These are phyloP conservation scores for Dorcoceras hygrometricum DNA, from an alignment of 257 asterid species.

Conservation along the genomic window DNA sequence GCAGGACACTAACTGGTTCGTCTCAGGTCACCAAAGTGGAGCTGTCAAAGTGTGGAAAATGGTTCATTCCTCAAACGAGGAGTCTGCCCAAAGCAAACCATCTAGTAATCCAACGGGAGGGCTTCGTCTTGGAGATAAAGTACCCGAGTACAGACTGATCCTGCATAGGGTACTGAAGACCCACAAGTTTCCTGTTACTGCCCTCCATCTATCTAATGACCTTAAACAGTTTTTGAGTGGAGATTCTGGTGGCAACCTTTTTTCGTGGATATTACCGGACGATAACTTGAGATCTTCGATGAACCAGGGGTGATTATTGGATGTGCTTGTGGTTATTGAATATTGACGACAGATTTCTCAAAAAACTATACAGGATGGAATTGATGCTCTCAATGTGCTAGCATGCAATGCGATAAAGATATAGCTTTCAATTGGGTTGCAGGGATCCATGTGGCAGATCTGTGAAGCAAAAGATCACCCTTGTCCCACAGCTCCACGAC, in stretches of 20 bases:
- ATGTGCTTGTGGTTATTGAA: conserved; percentile 9
- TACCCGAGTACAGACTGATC: conserved; percentile 78
- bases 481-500: conserved; percentile 25
- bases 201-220: conserved; percentile 78
- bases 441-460: conserved; percentile 12
- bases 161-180: conserved; percentile 80
- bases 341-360: conserved; percentile 12
- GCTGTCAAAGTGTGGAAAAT: conserved; percentile 93
- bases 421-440: conserved; percentile 14
- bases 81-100: conserved; percentile 43
- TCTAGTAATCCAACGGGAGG: conserved; percentile 56
- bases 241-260: conserved; percentile 75
- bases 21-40: conserved; percentile 99
- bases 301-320: conserved; percentile 58
- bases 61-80: conserved; percentile 77
- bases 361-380: conserved; percentile 17
- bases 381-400: conserved; percentile 11
- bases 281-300: conserved; percentile 63
- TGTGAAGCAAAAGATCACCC: conserved; percentile 7
- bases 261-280: conserved; percentile 90
- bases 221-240: conserved; percentile 84
- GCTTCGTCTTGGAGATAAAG: conserved; percentile 48
- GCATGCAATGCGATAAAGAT: conserved; percentile 15
- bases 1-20: conserved; percentile 78
- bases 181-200: conserved; percentile 81